Conservation (phyloP, 495 filamentous ascomycete species). For the Daldinia concentrica region DNA sequence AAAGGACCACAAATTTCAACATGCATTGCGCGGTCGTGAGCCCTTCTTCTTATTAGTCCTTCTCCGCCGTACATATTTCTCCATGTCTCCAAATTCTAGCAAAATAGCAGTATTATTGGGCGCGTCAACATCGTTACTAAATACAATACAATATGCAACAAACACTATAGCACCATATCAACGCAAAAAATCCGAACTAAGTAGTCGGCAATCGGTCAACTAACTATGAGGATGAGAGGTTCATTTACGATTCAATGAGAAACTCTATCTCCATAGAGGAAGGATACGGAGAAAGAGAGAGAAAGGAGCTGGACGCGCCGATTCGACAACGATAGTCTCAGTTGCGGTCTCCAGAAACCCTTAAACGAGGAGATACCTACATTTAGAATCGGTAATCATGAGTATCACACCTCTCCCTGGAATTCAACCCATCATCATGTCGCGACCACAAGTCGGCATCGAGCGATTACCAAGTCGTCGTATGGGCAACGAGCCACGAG, state of each 20-base stretch:
- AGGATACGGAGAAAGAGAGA: conserved; percentile 2
- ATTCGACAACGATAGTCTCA: conserved; percentile 2
- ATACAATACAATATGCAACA: conserved; percentile 29
- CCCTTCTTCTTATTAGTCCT: conserved; percentile 30
- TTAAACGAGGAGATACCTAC: conserved; percentile 1
- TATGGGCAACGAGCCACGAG: conserved; percentile 77
- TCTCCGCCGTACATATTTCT: conserved; percentile 32
- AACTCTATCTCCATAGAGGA: conserved; percentile 29
- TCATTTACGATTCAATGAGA: conserved; percentile 5
- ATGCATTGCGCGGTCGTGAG: conserved; percentile 25
- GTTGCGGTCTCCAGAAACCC: conserved; percentile 3
- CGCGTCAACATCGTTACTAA: conserved; percentile 23
- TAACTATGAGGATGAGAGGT: conserved; percentile 19
- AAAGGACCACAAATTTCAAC: conserved; percentile 28
- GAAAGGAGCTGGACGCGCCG: neutral
- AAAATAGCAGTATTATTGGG: conserved; percentile 30
- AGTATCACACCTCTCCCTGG: conserved; percentile 44
- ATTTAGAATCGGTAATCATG: conserved; percentile 44
- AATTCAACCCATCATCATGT: conserved; percentile 61
- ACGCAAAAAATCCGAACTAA: conserved; percentile 8
- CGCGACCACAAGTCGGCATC: conserved; percentile 84
- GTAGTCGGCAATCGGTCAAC: conserved; percentile 10
- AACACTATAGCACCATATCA: conserved; percentile 25
- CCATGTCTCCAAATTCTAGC: conserved; percentile 31
- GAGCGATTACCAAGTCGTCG: conserved; percentile 80